Evolutionary conservation across 352 stramenopile genomes (phyloP).

Genomic region (Achlya hypogyna): DNA sequence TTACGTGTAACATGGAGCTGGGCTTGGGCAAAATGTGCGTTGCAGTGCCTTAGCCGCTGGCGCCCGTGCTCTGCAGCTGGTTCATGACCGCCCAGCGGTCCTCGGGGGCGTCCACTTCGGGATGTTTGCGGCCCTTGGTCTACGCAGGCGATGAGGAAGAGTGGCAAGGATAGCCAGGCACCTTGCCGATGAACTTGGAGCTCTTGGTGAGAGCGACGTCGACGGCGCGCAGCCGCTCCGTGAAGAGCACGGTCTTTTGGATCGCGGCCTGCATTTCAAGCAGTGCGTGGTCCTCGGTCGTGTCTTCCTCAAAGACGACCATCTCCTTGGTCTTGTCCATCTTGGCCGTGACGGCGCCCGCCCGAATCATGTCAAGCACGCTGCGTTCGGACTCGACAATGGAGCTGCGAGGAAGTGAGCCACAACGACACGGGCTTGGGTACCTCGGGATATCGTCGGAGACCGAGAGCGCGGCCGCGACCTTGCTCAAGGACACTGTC

Average conservation of each 20-base stretch:
- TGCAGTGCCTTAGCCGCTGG: background rate
- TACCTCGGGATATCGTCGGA: background rate
- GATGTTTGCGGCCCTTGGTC: background rate
- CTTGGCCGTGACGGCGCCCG: background rate
- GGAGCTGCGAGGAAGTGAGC: background rate
- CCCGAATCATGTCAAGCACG: constrained; percentile 13
- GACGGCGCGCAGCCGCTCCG: background rate
- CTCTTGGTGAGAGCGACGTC: constrained; percentile 1
- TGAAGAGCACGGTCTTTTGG: background rate
- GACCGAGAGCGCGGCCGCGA: constrained; percentile 21
- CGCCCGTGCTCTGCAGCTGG: too few species aligned
- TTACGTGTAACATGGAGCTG: background rate
- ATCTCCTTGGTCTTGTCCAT: constrained; percentile 17
- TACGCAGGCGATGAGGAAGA: background rate
- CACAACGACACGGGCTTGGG: background rate
- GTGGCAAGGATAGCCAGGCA: background rate
- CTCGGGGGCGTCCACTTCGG: background rate
- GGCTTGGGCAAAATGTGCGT: background rate
- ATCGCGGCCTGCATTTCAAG: background rate
- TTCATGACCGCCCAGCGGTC: background rate
- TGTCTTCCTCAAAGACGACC: background rate
- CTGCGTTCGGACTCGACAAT: background rate
- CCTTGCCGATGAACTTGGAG: constrained; percentile 11
- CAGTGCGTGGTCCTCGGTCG: background rate
- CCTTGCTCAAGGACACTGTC: constrained; percentile 55